Percentiles rank a stretch among this genome's conserved stretches.
These are phyloP conservation scores for Cenchrus fungigraminus DNA, from an alignment of 176 grass and related monocot genomes.

Conservation along the genomic window DNA sequence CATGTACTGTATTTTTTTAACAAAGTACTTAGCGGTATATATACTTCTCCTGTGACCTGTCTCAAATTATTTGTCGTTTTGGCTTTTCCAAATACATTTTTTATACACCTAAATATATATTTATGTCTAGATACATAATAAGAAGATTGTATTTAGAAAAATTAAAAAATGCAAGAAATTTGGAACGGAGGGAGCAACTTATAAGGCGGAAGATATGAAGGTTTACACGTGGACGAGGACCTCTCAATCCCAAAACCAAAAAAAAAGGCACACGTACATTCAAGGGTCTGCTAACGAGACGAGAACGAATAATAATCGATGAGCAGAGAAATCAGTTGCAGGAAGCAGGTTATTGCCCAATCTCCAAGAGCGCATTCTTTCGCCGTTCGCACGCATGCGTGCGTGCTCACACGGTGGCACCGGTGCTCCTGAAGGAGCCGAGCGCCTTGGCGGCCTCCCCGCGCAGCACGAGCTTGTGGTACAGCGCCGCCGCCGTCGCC, in stretches of 20 bases:
- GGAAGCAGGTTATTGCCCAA: background rate
- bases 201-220: too few species aligned
- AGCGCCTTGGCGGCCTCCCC: conserved; percentile 56
- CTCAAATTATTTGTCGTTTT: too few species aligned
- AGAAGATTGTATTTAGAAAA: too few species aligned
- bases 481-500: conserved; percentile 62
- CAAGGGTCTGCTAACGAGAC: background rate
- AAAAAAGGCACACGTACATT: background rate
- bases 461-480: conserved; percentile 70
- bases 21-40: too few species aligned
- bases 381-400: too few species aligned
- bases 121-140: too few species aligned
- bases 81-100: too few species aligned
- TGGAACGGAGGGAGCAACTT: too few species aligned
- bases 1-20: too few species aligned
- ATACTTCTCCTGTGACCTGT: too few species aligned
- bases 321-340: background rate
- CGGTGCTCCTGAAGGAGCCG: conserved; percentile 65
- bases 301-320: background rate
- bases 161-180: too few species aligned
- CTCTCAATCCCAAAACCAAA: background rate
- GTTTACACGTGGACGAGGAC: background rate
- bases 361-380: background rate
- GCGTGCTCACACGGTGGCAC: background rate
- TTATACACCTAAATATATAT: too few species aligned